Evolutionary conservation across 2,329 filamentous ascomycete genomes (phyloP).

Genomic region (Aspergillus sp.): DNA sequence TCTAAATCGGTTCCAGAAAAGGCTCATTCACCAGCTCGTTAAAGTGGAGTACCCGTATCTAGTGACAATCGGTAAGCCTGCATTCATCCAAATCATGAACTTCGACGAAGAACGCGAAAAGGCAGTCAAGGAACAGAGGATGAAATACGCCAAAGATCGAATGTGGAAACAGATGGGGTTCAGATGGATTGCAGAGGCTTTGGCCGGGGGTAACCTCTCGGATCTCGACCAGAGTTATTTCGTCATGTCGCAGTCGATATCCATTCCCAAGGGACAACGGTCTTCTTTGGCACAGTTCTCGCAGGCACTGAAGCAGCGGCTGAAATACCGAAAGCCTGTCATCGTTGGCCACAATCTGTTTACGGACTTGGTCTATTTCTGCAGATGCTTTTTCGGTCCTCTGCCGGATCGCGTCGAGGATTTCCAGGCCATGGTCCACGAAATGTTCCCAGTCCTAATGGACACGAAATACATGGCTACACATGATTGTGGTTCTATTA

Average conservation of each 20-base stretch:
- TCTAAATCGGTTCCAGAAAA: conserved; percentile 54
- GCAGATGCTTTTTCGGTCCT: conserved; percentile 50
- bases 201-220: conserved; percentile 35
- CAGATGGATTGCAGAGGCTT: conserved; percentile 41
- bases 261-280: conserved; percentile 9
- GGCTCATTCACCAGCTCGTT: conserved; percentile 59
- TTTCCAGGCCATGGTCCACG: conserved; percentile 45
- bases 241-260: conserved; percentile 11
- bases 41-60: conserved; percentile 48
- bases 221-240: conserved; percentile 29
- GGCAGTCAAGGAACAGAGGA: conserved; percentile 19
- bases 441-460: conserved; percentile 49
- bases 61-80: conserved; percentile 28
- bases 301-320: conserved; percentile 27
- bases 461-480: conserved; percentile 59
- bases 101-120: conserved; percentile 31
- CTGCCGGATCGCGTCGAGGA: conserved; percentile 49
- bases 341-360: conserved; percentile 58
- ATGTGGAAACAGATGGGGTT: conserved; percentile 35
- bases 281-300: conserved; percentile 19
- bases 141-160: conserved; percentile 17
- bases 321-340: conserved; percentile 42
- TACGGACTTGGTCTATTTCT: conserved; percentile 55
- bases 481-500: conserved; percentile 45
- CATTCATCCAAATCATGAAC: conserved; percentile 35